phyloP scores from a whole-genome alignment of 768 basidiomycete species.

The Boletus speciosus region DNA sequence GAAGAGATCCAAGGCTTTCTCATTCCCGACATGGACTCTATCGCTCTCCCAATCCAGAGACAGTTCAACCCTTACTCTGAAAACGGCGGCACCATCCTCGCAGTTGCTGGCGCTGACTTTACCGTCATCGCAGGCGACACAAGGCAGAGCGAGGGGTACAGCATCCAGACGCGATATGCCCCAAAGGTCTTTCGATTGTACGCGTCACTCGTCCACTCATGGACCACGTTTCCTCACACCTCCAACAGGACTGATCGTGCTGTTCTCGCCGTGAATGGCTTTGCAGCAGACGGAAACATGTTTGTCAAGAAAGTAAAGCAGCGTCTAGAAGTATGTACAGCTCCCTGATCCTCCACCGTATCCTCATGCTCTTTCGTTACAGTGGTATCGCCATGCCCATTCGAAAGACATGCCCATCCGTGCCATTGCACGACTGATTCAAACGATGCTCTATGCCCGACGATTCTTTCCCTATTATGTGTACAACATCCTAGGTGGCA shows the following conservation, averaged over 20 bases:
- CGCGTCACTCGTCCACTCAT: conserved; percentile 28
- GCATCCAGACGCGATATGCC: conserved; percentile 95
- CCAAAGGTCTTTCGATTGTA: conserved; percentile 93
- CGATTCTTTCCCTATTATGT: conserved; percentile 99
- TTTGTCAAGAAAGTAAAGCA: conserved; percentile 97
- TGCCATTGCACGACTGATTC: conserved; percentile 95
- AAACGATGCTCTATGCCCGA: conserved; percentile 95
- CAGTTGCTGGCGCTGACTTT: conserved; percentile 92
- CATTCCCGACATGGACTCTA: background rate
- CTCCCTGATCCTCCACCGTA: background rate
- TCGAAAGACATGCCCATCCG: conserved; percentile 96
- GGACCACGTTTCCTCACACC: background rate
- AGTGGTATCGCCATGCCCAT: conserved; percentile 99
- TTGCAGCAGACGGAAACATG: conserved; percentile 95
- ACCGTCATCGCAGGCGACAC: conserved; percentile 96
- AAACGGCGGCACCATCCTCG: conserved; percentile 95
- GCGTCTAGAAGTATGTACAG: conserved; percentile 76
- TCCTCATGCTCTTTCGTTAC: background rate
- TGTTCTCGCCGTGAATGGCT: conserved; percentile 93
- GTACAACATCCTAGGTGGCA: conserved; percentile 93
- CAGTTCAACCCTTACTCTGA: conserved; percentile 87
- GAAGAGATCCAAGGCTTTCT: background rate
- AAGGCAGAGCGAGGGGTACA: conserved; percentile 94
- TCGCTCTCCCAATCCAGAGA: conserved; percentile 46
- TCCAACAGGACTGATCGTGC: conserved; percentile 78